Base-by-base conservation (phyloP, 2,329 filamentous ascomycete genomes). In the Xylariaceae sp. region DNA sequence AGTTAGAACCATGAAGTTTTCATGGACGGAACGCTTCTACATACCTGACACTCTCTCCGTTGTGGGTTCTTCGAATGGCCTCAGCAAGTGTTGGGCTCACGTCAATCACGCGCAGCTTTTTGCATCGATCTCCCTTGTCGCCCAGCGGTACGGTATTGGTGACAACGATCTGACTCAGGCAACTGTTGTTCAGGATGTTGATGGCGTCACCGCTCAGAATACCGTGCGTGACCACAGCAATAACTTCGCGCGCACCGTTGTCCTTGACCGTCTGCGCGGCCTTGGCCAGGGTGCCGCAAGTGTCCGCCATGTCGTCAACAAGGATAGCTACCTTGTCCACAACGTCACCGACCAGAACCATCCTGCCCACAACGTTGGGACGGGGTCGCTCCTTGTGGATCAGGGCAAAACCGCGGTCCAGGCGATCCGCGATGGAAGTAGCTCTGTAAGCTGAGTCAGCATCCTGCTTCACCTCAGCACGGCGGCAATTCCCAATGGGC, bases 221-320 rank as follows among this genome's bases (percentile, higher is more conserved):
- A 28, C 89, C 90, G 61, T 96, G 91, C 1, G 91, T 96, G 44
- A 97, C 93, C 52, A 97, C 94, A 18, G 93, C 93, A 49, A 95
- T 88, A 29, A 95, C 89, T 60, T 94, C 82, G 52, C 81, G 81
- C 2, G 93, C 91, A 24, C 89, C 88, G 59, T 96, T 85, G 55
- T 88, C 78, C 64, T 91, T 87, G 39, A 97, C 79, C 0, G 90
- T 91, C 43, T 88, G 83, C 13, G 91, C 93, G 3, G 90, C 93
- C 71, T 97, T 97, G 64, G 59, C 58, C 2, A 63, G 44, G 30
- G 89, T 95, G 53, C 89, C 89, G 64, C 90, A 96, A 3, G 91
- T 96, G 62, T 97, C 91, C 24, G 90, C 90, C 89, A 97, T 96
- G 63, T 97, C 91, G 63, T 97, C 91, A 36, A 98, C 91, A 37